These are phyloP conservation scores for Phytophthora palmivora DNA, from an alignment of 352 stramenopile species.

Conservation along the genomic window DNA sequence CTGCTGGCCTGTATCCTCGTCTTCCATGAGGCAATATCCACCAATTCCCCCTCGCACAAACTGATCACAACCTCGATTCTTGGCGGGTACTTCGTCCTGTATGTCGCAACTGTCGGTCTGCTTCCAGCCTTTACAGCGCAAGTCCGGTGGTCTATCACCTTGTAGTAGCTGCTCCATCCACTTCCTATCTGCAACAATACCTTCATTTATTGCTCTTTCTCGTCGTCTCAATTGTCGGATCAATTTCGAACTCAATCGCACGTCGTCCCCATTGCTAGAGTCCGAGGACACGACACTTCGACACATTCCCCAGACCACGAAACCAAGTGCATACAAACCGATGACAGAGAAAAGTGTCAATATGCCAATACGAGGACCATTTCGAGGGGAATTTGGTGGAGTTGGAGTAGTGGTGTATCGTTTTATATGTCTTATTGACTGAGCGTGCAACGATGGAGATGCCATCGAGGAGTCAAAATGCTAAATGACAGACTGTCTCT, in stretches of 20 bases:
- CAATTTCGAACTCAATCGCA: conserved; percentile 20
- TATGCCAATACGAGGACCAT: conserved; percentile 21
- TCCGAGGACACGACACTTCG: conserved; percentile 15
- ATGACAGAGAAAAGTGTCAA: conserved; percentile 37
- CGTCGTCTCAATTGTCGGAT: conserved; percentile 16
- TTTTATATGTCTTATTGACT: not conserved
- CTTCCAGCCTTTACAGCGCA: conserved; percentile 58
- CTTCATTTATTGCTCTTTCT: conserved; percentile 9
- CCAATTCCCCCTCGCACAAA: conserved; percentile 43
- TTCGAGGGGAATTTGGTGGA: conserved; percentile 24
- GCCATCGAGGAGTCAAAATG: conserved; percentile 31
- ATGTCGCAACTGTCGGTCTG: conserved; percentile 55
- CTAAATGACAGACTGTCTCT: conserved; percentile 19
- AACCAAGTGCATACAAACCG: conserved; percentile 35
- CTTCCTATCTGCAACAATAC: not conserved
- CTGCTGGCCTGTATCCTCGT: conserved; percentile 40
- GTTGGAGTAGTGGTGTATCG: conserved; percentile 7
- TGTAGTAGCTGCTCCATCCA: conserved; percentile 24
- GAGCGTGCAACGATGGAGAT: conserved; percentile 4
- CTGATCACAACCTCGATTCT: conserved; percentile 50
- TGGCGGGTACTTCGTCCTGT: conserved; percentile 31
- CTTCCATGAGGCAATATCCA: conserved; percentile 60
- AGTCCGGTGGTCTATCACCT: conserved; percentile 20
- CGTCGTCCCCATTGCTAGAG: conserved; percentile 7
- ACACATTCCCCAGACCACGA: conserved; percentile 35